Conservation (phyloP, 2,329 filamentous ascomycete species). For the Bipolaris sorokiniana region DNA sequence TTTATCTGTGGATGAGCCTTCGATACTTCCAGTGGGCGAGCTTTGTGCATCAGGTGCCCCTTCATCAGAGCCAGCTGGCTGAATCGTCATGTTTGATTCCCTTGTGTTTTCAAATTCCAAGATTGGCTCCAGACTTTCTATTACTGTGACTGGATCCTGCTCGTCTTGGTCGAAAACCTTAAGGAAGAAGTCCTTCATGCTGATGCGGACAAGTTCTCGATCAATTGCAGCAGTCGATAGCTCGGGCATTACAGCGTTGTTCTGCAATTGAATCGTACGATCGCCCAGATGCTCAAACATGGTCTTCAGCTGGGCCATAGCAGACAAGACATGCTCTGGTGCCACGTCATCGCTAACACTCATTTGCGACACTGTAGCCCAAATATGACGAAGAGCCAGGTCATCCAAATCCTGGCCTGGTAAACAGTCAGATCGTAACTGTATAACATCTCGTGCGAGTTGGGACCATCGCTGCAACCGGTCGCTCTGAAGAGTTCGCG, state of each 20-base stretch:
- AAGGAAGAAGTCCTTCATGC: conserved; percentile 95
- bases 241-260: conserved; percentile 88
- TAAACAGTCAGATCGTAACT: conserved; percentile 39
- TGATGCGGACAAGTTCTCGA: conserved; percentile 87
- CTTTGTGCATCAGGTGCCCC: conserved; percentile 13
- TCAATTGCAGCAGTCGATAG: conserved; percentile 84
- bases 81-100: background rate
- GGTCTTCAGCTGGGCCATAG: conserved; percentile 66
- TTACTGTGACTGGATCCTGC: conserved; percentile 80
- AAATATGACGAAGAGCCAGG: conserved; percentile 67
- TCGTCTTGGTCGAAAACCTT: conserved; percentile 85
- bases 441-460: conserved; percentile 62
- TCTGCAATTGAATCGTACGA: conserved; percentile 69
- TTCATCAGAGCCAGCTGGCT: conserved; percentile 16
- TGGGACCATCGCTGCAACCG: conserved; percentile 66
- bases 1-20: conserved; percentile 10
- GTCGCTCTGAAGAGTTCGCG: conserved; percentile 62
- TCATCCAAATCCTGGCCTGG: conserved; percentile 42
- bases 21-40: conserved; percentile 19
- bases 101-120: conserved; percentile 65
- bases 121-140: conserved; percentile 91
- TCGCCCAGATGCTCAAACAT: conserved; percentile 58
- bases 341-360: conserved; percentile 62
- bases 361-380: conserved; percentile 68
- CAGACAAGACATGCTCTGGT: conserved; percentile 66